Evolutionary conservation across 179 eudicot species (phyloP).

Genomic region (Heliamphora ciliata): DNA sequence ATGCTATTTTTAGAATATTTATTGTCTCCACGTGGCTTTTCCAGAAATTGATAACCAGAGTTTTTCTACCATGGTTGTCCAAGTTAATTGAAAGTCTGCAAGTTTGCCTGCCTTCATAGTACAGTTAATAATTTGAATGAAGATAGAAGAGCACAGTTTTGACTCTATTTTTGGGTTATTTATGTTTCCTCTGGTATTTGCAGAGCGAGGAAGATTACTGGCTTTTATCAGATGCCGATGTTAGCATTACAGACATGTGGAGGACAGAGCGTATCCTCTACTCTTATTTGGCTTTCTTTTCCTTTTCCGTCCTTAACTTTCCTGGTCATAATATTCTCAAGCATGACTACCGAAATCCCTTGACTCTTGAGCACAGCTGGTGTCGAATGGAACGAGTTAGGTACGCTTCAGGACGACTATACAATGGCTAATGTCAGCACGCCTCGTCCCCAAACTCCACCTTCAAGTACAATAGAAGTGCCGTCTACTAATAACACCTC

Average conservation of each 20-base stretch:
- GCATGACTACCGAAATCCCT: conserved; percentile 19
- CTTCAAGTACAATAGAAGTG: conserved; percentile 32
- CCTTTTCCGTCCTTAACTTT: not conserved
- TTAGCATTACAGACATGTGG: conserved; percentile 95
- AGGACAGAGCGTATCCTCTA: conserved; percentile 70
- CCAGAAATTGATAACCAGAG: not conserved
- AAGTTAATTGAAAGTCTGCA: not conserved
- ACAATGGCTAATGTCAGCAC: conserved; percentile 31
- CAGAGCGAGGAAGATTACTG: conserved; percentile 92
- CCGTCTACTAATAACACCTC: conserved; percentile 31
- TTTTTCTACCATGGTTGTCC: not conserved
- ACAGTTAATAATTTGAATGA: not conserved
- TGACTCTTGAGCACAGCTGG: conserved; percentile 38
- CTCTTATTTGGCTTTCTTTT: not conserved
- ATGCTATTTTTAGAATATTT: not conserved
- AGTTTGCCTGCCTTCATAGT: not conserved
- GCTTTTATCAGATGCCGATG: conserved; percentile 73
- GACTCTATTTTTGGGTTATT: not conserved
- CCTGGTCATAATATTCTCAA: not conserved
- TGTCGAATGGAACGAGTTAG: conserved; percentile 60
- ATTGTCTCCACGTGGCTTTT: conserved; percentile 5
- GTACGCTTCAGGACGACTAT: conserved; percentile 42
- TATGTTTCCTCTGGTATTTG: conserved; percentile 18
- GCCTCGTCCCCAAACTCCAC: conserved; percentile 50
- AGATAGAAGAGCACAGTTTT: not conserved